Base-by-base conservation (phyloP, 1,284 basidiomycete species). In the Sporisorium scitamineum region DNA sequence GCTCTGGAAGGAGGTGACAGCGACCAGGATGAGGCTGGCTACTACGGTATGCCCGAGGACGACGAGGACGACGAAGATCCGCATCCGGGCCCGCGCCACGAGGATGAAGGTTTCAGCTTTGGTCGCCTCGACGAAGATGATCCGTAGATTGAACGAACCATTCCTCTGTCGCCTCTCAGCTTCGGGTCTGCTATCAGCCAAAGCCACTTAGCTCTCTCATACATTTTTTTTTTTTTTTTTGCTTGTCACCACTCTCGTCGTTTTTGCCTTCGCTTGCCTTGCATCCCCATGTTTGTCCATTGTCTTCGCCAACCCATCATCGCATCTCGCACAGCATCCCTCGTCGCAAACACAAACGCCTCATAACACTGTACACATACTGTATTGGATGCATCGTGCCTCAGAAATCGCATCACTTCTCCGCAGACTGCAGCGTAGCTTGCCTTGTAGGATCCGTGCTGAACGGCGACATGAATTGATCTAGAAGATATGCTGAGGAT, bases 1-100 rank as follows among this genome's bases (percentile, higher is more conserved):
- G 57, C 56, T 16, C n/a, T 73, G 22, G 65, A 68, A 53, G 71
- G 59, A 14, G 61, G 65, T 16, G 74, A 76, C 8, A 69, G 67
- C 51, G 67, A 75, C 22, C 60, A 66, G 26, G 74, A 72, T 32
- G 52, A 66, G 10, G 69, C 54, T 24, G 66, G 22, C 3, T 37
- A 59, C 2, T 58, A 55, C 31, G 55, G 50, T 13, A 32, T 65
- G 51, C 59, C 56, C 4, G 67, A 67, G 16, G 62, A 65, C 2
- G 70, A 70, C 0, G 63, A 70, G 20, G 65, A 65, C 6, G 66
- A 61, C 3, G 66, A 66, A 13, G 66, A 74, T 44, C 54, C 42
- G 9, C 64, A 72, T 29, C 64, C 60, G 8, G 64, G 64, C 16
- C 64, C 63, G n/a, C 61, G 70, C 16, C 70, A 73, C 45, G 61